phyloP scores from a whole-genome alignment of 2,329 filamentous ascomycete species.

The Drechslerella dactyloides region DNA sequence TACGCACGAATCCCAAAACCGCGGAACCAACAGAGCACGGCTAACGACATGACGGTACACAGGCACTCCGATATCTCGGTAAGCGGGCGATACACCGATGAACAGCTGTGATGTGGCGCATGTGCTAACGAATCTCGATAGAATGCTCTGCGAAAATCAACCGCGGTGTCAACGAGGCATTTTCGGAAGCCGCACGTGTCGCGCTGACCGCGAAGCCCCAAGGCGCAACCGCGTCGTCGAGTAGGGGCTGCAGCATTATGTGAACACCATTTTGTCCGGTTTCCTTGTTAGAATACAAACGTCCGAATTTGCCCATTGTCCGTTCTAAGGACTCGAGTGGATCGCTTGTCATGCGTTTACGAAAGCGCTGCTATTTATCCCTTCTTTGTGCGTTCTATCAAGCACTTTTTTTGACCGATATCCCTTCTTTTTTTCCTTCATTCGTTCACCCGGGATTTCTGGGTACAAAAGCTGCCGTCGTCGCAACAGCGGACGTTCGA shows the following conservation, averaged over 20 bases:
- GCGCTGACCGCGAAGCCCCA: constrained; percentile 76
- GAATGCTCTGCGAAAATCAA: constrained; percentile 99
- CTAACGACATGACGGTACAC: neutral
- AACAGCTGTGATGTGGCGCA: neutral
- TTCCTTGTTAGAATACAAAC: neutral
- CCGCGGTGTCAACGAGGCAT: constrained; percentile 95
- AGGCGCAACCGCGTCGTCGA: constrained; percentile 56
- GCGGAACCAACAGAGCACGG: neutral
- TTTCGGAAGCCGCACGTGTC: constrained; percentile 95
- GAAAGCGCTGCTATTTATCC: constrained; percentile 7
- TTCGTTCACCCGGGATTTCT: neutral
- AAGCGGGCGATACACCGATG: constrained; percentile 50
- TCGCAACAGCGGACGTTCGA: neutral
- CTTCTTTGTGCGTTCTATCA: neutral
- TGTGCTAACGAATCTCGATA: constrained; percentile 55
- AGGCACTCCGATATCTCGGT: constrained; percentile 88
- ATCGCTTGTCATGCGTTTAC: constrained; percentile 6
- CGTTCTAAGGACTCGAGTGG: neutral
- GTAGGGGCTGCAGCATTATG: constrained; percentile 39
- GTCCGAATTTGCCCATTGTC: neutral
- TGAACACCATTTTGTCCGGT: constrained; percentile 2
- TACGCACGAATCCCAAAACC: constrained; percentile 12
- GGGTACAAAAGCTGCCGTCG: neutral
- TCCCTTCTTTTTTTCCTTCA: neutral
- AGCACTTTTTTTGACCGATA: neutral